Conservation (phyloP, 2,329 filamentous ascomycete genomes). For the Beauveria bassiana region DNA sequence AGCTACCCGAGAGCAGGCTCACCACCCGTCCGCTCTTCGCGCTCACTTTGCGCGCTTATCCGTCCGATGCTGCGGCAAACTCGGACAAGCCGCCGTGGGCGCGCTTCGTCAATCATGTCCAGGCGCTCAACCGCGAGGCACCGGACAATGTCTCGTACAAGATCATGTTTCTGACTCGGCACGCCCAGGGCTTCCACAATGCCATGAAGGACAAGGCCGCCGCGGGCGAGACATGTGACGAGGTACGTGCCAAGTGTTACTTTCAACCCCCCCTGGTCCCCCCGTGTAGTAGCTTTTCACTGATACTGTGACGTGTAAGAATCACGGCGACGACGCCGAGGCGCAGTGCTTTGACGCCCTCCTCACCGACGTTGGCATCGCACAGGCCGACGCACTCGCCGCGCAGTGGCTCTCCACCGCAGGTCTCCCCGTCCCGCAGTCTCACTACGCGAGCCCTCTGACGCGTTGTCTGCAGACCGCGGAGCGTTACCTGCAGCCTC, state of each 20-base stretch:
- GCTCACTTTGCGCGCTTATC: slow-evolving; percentile 42
- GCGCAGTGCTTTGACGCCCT: slow-evolving; percentile 35
- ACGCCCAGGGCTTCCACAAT: slow-evolving; percentile 46
- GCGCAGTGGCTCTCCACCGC: slow-evolving; percentile 41
- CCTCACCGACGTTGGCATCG: slow-evolving; percentile 43
- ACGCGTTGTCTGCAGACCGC: slow-evolving; percentile 52
- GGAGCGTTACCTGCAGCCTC: slow-evolving; percentile 38
- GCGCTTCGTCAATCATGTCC: slow-evolving; percentile 40
- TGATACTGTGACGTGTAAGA: slow-evolving; percentile 18
- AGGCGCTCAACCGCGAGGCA: slow-evolving; percentile 35
- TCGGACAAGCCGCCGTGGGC: slow-evolving; percentile 41
- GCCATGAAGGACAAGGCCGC: slow-evolving; percentile 43
- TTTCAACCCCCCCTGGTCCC: neutral
- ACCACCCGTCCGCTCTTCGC: slow-evolving; percentile 43
- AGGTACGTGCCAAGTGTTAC: slow-evolving; percentile 23
- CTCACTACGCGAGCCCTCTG: slow-evolving; percentile 51
- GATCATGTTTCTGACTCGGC: slow-evolving; percentile 46
- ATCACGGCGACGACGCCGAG: slow-evolving; percentile 29
- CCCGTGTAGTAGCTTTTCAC: too few relatives aligned
- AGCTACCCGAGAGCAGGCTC: slow-evolving; percentile 22
- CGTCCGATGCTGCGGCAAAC: slow-evolving; percentile 25
- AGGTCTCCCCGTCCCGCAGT: slow-evolving; percentile 44
- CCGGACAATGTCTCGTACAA: slow-evolving; percentile 41
- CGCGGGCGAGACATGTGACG: slow-evolving; percentile 45
- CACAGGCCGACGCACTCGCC: slow-evolving; percentile 45